Evolutionary conservation across 768 basidiomycete species (phyloP).

Genomic region (Lactifluus echinatus): DNA sequence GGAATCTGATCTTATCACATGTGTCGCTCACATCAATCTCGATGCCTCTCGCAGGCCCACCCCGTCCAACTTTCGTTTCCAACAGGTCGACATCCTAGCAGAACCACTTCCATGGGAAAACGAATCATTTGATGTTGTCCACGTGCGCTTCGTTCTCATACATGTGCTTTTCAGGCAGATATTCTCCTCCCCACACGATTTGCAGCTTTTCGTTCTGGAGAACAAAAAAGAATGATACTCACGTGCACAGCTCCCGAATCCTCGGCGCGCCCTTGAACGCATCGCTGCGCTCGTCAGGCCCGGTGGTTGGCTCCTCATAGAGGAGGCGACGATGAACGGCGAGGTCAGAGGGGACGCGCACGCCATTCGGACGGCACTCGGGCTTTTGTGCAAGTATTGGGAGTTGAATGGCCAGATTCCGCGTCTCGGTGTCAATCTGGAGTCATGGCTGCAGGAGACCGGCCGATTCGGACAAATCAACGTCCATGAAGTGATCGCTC

Average conservation of each 20-base stretch:
- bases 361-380: neutral
- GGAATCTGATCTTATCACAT: too few relatives aligned
- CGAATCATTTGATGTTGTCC: constrained; percentile 23
- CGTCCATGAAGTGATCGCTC: neutral
- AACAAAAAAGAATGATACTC: neutral
- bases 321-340: constrained; percentile 15
- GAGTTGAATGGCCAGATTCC: neutral
- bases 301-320: constrained; percentile 24
- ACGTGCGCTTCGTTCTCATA: constrained; percentile 22
- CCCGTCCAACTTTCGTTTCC: constrained; percentile 23
- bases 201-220: too few relatives aligned
- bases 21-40: neutral
- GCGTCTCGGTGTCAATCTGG: neutral
- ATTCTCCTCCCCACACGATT: neutral
- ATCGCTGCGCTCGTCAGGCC: constrained; percentile 22
- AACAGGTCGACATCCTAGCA: constrained; percentile 20
- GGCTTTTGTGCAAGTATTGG: neutral
- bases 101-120: constrained; percentile 20
- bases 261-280: constrained; percentile 15
- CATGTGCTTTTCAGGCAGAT: constrained; percentile 18
- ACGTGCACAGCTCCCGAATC: constrained; percentile 21
- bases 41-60: constrained; percentile 7
- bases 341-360: neutral
- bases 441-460: neutral
- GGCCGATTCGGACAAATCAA: constrained; percentile 7